Percentiles rank a stretch among this genome's conserved stretches.
These are phyloP conservation scores for Ophiocytium majus DNA, from an alignment of 352 stramenopile species.

Conservation along the genomic window DNA sequence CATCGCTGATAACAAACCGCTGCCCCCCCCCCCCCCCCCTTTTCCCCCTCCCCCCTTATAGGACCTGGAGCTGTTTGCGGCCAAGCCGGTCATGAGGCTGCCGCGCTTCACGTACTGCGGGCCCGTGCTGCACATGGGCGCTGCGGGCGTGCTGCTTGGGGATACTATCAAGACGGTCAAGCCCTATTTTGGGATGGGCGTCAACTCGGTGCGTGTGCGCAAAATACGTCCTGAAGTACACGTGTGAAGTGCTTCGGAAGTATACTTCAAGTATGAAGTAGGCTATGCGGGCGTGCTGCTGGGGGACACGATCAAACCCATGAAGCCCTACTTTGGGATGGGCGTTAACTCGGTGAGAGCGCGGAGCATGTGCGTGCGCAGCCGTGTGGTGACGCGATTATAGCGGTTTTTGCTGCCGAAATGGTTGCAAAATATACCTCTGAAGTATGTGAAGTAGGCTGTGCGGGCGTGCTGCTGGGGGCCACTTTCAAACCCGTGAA, in stretches of 20 bases:
- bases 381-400: no score
- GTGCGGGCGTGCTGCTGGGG: no score
- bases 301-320: constrained; percentile 66
- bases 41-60: constrained; percentile 58
- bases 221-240: no score
- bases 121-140: constrained; percentile 59
- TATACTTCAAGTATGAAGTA: no score
- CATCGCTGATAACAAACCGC: background rate
- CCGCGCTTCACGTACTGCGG: constrained; percentile 67
- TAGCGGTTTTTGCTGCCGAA: no score
- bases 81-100: constrained; percentile 63
- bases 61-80: constrained; percentile 61
- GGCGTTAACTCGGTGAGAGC: constrained; percentile 63
- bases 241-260: no score
- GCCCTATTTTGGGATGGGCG: constrained; percentile 74
- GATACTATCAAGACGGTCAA: constrained; percentile 71
- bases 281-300: no score
- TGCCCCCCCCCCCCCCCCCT: no score
- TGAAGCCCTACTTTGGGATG: constrained; percentile 76
- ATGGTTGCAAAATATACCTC: no score
- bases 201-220: constrained; percentile 66
- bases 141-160: constrained; percentile 49
- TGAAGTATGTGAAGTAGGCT: no score
- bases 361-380: no score
- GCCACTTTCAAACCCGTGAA: constrained; percentile 69